phyloP scores from a whole-genome alignment of 352 stramenopile genomes.

The Thraustotheca clavata region DNA sequence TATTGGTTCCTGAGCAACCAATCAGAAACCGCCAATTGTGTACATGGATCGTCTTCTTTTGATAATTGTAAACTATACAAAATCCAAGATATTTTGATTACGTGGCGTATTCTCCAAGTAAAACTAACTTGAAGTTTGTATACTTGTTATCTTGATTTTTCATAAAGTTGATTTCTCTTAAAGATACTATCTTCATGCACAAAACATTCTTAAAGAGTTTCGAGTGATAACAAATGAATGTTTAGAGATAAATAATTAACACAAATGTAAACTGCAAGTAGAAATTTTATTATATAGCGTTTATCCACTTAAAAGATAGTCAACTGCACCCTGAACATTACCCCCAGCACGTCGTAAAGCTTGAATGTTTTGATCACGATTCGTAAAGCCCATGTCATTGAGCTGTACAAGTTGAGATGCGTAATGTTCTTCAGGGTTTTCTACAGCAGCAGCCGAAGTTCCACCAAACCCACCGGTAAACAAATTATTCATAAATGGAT shows the following conservation, averaged over 20 bases:
- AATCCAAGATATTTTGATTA: background rate
- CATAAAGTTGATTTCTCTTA: background rate
- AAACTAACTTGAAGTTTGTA: slow-evolving; percentile 3
- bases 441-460: slow-evolving; percentile 26
- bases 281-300: slow-evolving; percentile 37
- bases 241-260: background rate
- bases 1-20: background rate
- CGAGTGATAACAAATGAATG: background rate
- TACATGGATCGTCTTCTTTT: background rate
- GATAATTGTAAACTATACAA: background rate
- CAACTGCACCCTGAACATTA: slow-evolving; percentile 86
- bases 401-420: slow-evolving; percentile 84
- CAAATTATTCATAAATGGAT: background rate
- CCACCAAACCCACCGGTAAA: slow-evolving; percentile 32
- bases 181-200: background rate
- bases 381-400: slow-evolving; percentile 86
- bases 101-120: background rate
- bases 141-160: too few relatives aligned
- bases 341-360: slow-evolving; percentile 76
- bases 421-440: slow-evolving; percentile 79
- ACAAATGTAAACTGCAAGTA: background rate
- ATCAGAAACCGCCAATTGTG: background rate
- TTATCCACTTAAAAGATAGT: slow-evolving; percentile 82
- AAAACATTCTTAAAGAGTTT: background rate
- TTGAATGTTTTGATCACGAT: slow-evolving; percentile 81